Evolutionary conservation across 2,329 filamentous ascomycete genomes (phyloP), one percentile per base, ranked within the genome.

Genomic region (Phyllosticta citriasiana): DNA sequence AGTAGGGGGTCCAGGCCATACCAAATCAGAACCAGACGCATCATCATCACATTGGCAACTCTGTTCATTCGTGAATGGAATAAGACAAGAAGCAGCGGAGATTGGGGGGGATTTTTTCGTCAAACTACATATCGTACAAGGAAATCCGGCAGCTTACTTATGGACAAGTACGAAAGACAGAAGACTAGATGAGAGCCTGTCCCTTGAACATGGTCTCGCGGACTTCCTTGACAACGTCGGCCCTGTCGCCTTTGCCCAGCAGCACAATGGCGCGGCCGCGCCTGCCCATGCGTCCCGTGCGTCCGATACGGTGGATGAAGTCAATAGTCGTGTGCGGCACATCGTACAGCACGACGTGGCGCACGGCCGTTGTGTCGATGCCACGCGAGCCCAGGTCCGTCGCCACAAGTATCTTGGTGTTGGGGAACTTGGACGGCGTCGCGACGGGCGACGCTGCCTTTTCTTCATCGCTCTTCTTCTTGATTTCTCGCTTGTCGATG

Each of bases 261-360:
- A 99, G 78, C 27, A 97, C 92, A 65, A 97, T 86, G 22, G 91
- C 94, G 61, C 92, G 82, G 16, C 94, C 94, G 72, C 94, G 83
- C 64, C 91, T 84, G 2, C 91, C 91, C 91, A 97, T 97, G 35
- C 94, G 84, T 0, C 94, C 94, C 1, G 94, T 91, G 62, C 94
- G 84, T 16, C 94, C 94, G 4, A 97, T 84, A 16, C 95, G 88
- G 74, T 99, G 95, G 69, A 99, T 97, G 69, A 99, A 99, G 74
- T 99, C 95, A 63, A 99, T 95, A 0, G 91, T 96, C 0, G 90
- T 96, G 71, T 97, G 93, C 4, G 94, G 94, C n/a, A 99, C 93
- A 72, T 99, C 91, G 73, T 96, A 97, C 26, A 99, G 77, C 60
- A 99, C 87, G 58, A 99, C 94, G 66, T 96, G 90, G 62, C 89